Percentiles rank a stretch among this genome's conserved stretches.
Conservation (phyloP, 2,329 filamentous ascomycete species). For the Trichophyton mentagrophytes region DNA sequence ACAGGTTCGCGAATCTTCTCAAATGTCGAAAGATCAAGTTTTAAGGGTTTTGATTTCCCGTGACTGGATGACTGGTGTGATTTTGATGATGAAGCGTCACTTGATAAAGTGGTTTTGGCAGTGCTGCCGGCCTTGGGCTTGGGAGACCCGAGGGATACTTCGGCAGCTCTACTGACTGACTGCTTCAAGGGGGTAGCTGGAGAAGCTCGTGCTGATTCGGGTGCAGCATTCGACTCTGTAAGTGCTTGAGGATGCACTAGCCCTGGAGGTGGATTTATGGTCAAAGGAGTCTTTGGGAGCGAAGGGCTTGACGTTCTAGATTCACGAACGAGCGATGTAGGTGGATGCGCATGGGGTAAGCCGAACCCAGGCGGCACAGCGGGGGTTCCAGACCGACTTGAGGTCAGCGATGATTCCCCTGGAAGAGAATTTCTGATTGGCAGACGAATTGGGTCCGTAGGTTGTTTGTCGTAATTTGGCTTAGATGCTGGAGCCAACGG, state of each 20-base stretch:
- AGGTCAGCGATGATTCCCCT: conserved; percentile 17
- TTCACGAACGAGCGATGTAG: conserved; percentile 24
- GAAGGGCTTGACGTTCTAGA: conserved; percentile 13
- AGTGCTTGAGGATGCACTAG: conserved; percentile 21
- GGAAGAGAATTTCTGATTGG: conserved; percentile 24
- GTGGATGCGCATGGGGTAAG: conserved; percentile 29
- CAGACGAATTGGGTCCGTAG: conserved; percentile 25
- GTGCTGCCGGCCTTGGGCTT: conserved; percentile 20
- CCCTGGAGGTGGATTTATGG: conserved; percentile 16
- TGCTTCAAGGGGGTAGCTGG: conserved; percentile 16
- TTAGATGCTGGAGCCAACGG: conserved; percentile 28
- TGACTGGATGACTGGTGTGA: conserved; percentile 3
- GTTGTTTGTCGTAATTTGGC: conserved; percentile 21
- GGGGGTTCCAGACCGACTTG: conserved; percentile 26
- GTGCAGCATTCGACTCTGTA: conserved; percentile 14
- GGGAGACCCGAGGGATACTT: conserved; percentile 32
- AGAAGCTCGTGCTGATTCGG: conserved; percentile 13
- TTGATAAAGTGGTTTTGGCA: neutral
- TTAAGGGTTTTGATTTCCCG: conserved; percentile 25
- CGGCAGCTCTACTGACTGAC: conserved; percentile 22
- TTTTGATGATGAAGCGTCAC: conserved; percentile 4
- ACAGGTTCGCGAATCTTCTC: conserved; percentile 9
- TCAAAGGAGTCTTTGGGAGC: conserved; percentile 3
- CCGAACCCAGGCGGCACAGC: conserved; percentile 31
- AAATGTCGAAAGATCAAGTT: conserved; percentile 21